phyloP scores from a whole-genome alignment of 2,329 filamentous ascomycete species.

The Talaromyces sp. region DNA sequence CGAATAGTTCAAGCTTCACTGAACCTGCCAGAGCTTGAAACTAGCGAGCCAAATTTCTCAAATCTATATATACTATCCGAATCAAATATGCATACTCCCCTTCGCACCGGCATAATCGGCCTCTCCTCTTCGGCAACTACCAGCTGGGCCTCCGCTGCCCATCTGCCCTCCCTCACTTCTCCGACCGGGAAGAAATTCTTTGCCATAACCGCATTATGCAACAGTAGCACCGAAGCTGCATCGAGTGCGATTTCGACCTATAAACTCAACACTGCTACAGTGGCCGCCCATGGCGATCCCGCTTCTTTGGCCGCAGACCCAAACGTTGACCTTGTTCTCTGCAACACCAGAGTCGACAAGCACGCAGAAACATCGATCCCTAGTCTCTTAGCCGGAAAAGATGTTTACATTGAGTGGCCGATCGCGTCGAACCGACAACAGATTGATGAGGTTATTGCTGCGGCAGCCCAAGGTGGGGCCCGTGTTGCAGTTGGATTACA shows the following conservation, averaged over 20 bases:
- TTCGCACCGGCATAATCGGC: neutral
- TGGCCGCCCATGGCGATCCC: neutral
- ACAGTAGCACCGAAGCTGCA: neutral
- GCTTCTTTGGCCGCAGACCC: neutral
- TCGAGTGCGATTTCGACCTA: neutral
- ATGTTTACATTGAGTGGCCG: conserved; percentile 1
- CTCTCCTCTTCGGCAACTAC: neutral
- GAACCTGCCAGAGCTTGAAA: too few relatives aligned
- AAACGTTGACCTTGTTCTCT: neutral
- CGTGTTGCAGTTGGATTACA: neutral
- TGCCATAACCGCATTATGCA: neutral
- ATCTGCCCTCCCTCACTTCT: neutral
- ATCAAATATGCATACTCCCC: neutral
- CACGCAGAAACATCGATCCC: neutral
- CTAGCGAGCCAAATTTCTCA: too few relatives aligned
- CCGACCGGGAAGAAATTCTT: neutral
- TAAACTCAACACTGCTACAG: neutral
- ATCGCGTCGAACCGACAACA: neutral
- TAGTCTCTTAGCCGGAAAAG: neutral
- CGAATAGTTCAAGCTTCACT: too few relatives aligned
- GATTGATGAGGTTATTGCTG: neutral
- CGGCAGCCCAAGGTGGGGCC: neutral
- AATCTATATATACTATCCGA: too few relatives aligned
- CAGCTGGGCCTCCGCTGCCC: neutral
- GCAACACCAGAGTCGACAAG: neutral